Evolutionary conservation across 768 basidiomycete genomes (phyloP), one percentile per base, ranked within the genome.

Genomic region (Collybia nuda): DNA sequence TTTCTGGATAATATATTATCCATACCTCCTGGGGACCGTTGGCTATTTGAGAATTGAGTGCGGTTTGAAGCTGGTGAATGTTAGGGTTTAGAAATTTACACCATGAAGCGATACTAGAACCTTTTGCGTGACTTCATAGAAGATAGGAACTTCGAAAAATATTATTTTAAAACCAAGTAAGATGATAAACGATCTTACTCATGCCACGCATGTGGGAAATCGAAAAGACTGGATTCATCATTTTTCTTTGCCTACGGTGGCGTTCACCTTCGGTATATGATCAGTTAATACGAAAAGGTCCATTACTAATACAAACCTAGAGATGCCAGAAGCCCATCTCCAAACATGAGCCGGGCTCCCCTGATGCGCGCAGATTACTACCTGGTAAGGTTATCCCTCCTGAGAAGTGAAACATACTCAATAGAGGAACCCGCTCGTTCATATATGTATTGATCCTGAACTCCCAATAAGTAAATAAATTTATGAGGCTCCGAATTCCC

Each of bases 181-280:
- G 14, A 18, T 8, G 12, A 11, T 2, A 7, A 39, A 26, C 0
- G 23, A 18, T 12, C 52, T 21, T 48, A 56, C 52, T 48, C 58
- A 59, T 54, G 15, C 50, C 22, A 18, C 56, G 52, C 56, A 59
- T 56, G 40, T 59, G 58, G n/a, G 46, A 41, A 7, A 45, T 55
- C 1, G 58, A 59, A 48, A 59, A 59, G 9, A 59, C 56, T 2
- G 58, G 58, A 29, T 59, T 59, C 18, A 55, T 37, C 58, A 57
- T 53, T 40, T 57, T 59, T 5, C 56, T 43, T 26, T 59, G 56
- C 35, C 47, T 59, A 28, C 49, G 53, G 42, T 59, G 58, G 14
- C 35, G 40, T 6, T 51, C 53, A 3, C 58, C 58, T 59, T 8
- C 24, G 5, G 15, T 5, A 3, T 17, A 21, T 18, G 0, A n/a